Conservation (phyloP, 2,329 filamentous ascomycete species). For the Sphaerulina populicola region DNA sequence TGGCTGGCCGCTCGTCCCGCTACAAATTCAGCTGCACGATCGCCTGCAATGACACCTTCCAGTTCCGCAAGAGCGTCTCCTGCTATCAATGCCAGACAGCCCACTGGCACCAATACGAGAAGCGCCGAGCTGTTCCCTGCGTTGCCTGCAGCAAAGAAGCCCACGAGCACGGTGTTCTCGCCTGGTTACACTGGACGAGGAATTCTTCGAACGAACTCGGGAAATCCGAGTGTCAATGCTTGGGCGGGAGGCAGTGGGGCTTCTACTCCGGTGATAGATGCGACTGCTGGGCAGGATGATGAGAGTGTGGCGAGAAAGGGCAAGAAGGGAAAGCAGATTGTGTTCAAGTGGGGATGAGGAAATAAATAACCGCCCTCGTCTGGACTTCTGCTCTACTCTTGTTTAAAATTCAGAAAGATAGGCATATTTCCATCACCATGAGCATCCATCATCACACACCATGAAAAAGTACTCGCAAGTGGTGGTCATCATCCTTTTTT, state of each 20-base stretch:
- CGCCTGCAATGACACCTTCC: slow-evolving; percentile 28
- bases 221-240: slow-evolving; percentile 34
- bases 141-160: slow-evolving; percentile 68
- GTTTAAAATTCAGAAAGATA: no score
- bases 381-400: no score
- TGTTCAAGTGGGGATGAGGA: slow-evolving; percentile 43
- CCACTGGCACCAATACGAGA: slow-evolving; percentile 25
- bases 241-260: slow-evolving; percentile 33
- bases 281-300: slow-evolving; percentile 14
- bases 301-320: slow-evolving; percentile 38
- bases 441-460: no score
- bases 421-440: no score
- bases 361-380: no score
- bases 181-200: slow-evolving; percentile 43
- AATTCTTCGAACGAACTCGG: slow-evolving; percentile 37
- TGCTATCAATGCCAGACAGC: slow-evolving; percentile 32
- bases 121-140: slow-evolving; percentile 66
- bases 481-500: no score
- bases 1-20: slow-evolving; percentile 30
- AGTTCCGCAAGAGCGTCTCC: slow-evolving; percentile 27
- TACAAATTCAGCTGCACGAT: slow-evolving; percentile 24
- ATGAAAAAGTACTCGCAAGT: no score
- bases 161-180: slow-evolving; percentile 47
- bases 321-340: slow-evolving; percentile 44
- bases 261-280: slow-evolving; percentile 14